These are phyloP conservation scores for Chernovozyma aurita DNA, from an alignment of 1,139 yeast species.

Conservation along the genomic window DNA sequence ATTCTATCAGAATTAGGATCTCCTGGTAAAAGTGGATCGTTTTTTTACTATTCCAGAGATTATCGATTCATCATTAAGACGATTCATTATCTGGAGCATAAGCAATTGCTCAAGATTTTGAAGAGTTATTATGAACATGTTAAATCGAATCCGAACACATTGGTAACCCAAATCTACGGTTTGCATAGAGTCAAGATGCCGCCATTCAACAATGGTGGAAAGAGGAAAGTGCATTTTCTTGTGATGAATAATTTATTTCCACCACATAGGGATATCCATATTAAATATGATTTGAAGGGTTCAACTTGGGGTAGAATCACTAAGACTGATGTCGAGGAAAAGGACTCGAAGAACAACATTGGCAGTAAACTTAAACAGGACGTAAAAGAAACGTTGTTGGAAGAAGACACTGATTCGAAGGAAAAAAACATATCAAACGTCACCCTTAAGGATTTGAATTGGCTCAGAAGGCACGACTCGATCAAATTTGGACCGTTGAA, in stretches of 20 bases:
- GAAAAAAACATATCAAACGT: conserved; percentile 31
- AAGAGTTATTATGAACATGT: conserved; percentile 80
- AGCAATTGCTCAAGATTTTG: conserved; percentile 69
- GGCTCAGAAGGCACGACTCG: conserved; percentile 63
- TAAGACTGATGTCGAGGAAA: conserved; percentile 19
- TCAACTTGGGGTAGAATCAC: conserved; percentile 83
- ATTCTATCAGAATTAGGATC: conserved; percentile 89
- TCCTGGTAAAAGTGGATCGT: conserved; percentile 96
- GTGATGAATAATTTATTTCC: conserved; percentile 98
- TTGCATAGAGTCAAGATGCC: conserved; percentile 92
- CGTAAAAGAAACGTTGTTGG: no score
- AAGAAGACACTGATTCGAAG: no score
- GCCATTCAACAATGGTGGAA: conserved; percentile 46
- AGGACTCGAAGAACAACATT: no score
- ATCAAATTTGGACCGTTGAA: conserved; percentile 74
- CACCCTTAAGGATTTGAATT: conserved; percentile 77
- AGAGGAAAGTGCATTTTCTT: conserved; percentile 82
- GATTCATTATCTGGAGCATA: conserved; percentile 89
- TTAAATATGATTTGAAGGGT: conserved; percentile 89
- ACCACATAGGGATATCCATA: conserved; percentile 83
- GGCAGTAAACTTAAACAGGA: conserved; percentile 16
- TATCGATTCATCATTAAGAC: conserved; percentile 93
- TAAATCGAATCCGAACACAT: conserved; percentile 77
- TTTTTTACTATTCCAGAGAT: conserved; percentile 92
- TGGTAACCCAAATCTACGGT: conserved; percentile 92